These are phyloP conservation scores for Vigna radiata DNA, from an alignment of 306 rosid species.

Conservation along the genomic window DNA sequence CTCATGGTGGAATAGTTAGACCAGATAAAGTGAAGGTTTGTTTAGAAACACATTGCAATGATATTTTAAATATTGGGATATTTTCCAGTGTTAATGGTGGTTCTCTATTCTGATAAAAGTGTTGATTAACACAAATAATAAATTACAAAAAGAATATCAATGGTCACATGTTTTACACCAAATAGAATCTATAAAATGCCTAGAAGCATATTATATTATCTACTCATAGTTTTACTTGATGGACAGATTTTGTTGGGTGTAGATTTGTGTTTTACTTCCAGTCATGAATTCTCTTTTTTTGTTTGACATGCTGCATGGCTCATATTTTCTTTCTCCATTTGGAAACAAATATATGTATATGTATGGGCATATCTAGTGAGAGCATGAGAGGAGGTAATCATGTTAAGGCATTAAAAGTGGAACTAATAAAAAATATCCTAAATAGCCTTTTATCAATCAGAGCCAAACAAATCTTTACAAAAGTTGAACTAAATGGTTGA, in stretches of 20 bases:
- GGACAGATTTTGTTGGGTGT: not conserved
- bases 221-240: not conserved
- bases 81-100: not conserved
- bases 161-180: not conserved
- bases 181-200: not conserved
- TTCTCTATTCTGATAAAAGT: conserved; percentile 18
- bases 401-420: not conserved
- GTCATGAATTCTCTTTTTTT: not conserved
- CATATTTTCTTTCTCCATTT: not conserved
- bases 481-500: not conserved
- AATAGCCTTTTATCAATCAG: not conserved
- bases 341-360: not conserved
- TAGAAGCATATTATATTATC: not conserved
- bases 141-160: not conserved
- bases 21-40: conserved; percentile 95
- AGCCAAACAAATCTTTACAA: not conserved
- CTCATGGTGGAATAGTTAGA: conserved; percentile 85
- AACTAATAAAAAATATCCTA: no score
- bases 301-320: not conserved
- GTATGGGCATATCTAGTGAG: no score
- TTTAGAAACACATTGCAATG: conserved; percentile 4
- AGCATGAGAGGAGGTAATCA: no score
- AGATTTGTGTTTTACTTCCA: conserved; percentile 10
- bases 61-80: conserved; percentile 5
- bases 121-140: not conserved